Evolutionary conservation across 2,329 filamentous ascomycete genomes (phyloP).

Genomic region (Fusarium goolgardi): DNA sequence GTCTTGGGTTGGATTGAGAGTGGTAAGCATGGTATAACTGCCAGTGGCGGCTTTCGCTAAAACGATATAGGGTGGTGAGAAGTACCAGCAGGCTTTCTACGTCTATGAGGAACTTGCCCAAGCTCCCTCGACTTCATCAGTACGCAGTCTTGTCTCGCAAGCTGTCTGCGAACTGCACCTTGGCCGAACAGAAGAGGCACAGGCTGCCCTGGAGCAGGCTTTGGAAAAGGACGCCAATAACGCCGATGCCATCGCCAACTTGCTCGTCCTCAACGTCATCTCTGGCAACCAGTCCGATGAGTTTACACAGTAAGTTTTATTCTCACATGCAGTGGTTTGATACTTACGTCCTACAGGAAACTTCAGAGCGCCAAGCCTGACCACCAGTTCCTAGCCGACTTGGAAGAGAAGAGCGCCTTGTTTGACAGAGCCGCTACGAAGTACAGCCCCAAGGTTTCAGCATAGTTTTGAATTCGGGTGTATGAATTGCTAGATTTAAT

Average conservation of each 20-base stretch:
- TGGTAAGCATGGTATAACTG: conserved; percentile 63
- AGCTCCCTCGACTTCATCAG: conserved; percentile 81
- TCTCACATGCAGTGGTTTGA: neutral
- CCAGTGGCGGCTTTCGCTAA: conserved; percentile 43
- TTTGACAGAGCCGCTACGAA: conserved; percentile 90
- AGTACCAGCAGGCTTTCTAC: conserved; percentile 97
- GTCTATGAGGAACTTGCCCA: conserved; percentile 97
- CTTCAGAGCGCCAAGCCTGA: conserved; percentile 70
- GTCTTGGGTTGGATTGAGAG: conserved; percentile 90
- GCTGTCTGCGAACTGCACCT: conserved; percentile 93
- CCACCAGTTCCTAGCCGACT: conserved; percentile 78
- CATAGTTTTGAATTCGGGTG: conserved; percentile 47
- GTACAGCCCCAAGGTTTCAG: conserved; percentile 84
- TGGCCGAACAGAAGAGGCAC: conserved; percentile 87
- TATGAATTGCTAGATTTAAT: conserved; percentile 48
- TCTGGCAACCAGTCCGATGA: conserved; percentile 77
- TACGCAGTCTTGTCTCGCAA: conserved; percentile 83
- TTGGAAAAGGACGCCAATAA: conserved; percentile 77
- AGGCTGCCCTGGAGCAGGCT: conserved; percentile 85
- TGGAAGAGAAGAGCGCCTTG: conserved; percentile 85
- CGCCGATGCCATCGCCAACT: conserved; percentile 82
- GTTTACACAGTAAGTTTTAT: conserved; percentile 67
- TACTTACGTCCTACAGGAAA: conserved; percentile 57
- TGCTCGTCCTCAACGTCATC: conserved; percentile 81
- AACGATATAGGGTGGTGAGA: conserved; percentile 80